Percentiles rank a stretch among this genome's conserved stretches.
These are phyloP conservation scores for Cordyceps tenuipes DNA, from an alignment of 2,329 filamentous ascomycete species.

Conservation along the genomic window DNA sequence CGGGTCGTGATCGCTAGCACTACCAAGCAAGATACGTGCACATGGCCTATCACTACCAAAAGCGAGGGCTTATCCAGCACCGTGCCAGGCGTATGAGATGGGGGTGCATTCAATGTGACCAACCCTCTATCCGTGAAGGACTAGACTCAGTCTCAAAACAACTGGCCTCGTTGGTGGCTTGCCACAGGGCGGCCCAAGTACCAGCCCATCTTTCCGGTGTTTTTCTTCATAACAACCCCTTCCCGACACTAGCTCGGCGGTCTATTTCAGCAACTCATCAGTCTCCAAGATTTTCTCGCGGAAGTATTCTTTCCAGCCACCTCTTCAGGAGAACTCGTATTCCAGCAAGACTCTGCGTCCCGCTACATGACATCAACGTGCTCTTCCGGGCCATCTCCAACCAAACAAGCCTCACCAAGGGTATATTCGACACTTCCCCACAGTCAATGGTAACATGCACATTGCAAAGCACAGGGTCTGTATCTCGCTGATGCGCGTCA, in stretches of 20 bases:
- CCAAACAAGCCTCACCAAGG: neutral
- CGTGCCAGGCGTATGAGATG: neutral
- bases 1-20: neutral
- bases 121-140: neutral
- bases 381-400: neutral
- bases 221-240: neutral
- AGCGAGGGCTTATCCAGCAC: neutral
- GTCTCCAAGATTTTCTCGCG: neutral
- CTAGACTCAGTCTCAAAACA: neutral
- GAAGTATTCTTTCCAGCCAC: neutral
- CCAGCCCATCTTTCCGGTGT: neutral
- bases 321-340: neutral
- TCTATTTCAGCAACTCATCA: neutral
- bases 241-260: neutral
- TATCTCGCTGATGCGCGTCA: constrained; percentile 1
- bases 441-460: neutral
- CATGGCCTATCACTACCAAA: neutral
- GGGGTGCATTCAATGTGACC: neutral
- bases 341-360: neutral
- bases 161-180: neutral
- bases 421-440: neutral
- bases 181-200: neutral
- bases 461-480: neutral
- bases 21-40: neutral
- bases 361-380: constrained; percentile 5